Base-by-base conservation (phyloP, 345 rosid genomes). In the Camelina laxa region DNA sequence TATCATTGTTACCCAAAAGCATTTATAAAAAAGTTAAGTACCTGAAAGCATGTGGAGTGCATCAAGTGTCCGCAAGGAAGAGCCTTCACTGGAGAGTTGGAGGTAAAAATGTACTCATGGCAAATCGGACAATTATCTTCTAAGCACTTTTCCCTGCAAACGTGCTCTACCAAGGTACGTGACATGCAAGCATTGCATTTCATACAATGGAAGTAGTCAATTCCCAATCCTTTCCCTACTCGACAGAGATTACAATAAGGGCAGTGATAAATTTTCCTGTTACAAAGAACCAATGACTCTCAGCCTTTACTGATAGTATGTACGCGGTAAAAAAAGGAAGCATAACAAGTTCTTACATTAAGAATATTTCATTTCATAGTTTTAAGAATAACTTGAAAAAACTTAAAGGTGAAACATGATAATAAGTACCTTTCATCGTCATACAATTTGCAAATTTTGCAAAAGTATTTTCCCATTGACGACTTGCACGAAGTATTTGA, bases 161-260 rank as follows among this genome's bases (percentile, higher is more conserved):
- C 67, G 67, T 94, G 97, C 50, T 71, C 82, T 9, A 54, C 67
- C 39, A 94, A 88, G 56, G 88, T 79, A 62, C 64, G 58, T n/a
- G 90, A 68, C 97, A 94, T 85, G 80, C 98, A 91, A 57, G 91
- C 94, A 76, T 93, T 91, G 90, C 98, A 91, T 45, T 79, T 88
- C 98, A 93, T 91, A 84, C 98, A 94, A 61, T 94, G 98, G 68
- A 91, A 91, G 84, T 85, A 91, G 78, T 91, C 91, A 65, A 89
- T 75, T 35, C 97, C 97, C 72, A 94, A 82, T 65, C 98, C 98
- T 83, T 87, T 87, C 79, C 98, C 98, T 6, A 94, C 78, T 14
- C 97, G 87, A 69, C 97, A 94, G 50, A 94, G 86, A 72, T 94
- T 94, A 76, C 97, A 91, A 61, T 81, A 93, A n/a, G 97, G 97